phyloP scores from a whole-genome alignment of 345 rosid species.

The Cardamine occulta region DNA sequence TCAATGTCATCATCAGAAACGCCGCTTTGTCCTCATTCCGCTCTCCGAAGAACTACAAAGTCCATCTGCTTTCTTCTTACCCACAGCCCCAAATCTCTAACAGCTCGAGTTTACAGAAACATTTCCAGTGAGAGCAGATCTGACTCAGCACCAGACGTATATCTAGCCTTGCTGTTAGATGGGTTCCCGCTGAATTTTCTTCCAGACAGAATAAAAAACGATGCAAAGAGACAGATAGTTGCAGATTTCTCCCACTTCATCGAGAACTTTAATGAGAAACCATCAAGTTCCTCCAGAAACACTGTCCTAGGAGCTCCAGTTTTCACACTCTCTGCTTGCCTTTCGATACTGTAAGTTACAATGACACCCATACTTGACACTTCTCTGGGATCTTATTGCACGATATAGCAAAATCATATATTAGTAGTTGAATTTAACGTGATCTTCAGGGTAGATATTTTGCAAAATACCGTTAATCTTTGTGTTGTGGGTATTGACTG shows the following conservation, averaged over 20 bases:
- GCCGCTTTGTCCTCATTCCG: constrained; percentile 57
- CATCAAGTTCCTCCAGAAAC: constrained; percentile 44
- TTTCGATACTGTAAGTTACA: constrained; percentile 70
- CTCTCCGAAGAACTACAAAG: constrained; percentile 72
- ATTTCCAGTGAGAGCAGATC: constrained; percentile 48
- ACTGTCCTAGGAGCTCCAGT: constrained; percentile 58
- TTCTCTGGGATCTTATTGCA: not conserved
- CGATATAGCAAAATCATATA: not conserved
- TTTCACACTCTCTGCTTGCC: constrained; percentile 68
- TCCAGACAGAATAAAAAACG: constrained; percentile 52
- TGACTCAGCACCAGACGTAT: constrained; percentile 54
- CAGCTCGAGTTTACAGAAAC: constrained; percentile 57
- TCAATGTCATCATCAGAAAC: constrained; percentile 57
- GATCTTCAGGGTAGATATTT: not conserved
- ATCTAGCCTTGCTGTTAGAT: constrained; percentile 68
- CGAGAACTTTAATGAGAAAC: constrained; percentile 49
- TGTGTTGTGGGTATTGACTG: constrained; percentile 13
- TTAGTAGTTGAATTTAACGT: not conserved
- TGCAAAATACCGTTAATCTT: not conserved
- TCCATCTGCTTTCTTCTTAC: constrained; percentile 63
- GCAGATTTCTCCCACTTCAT: constrained; percentile 62
- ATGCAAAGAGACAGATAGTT: constrained; percentile 58
- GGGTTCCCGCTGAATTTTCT: constrained; percentile 74
- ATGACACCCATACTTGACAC: not conserved
- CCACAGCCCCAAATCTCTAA: constrained; percentile 55